Evolutionary conservation across 257 asterid species (phyloP).

Genomic region (Nicotiana benthamiana): DNA sequence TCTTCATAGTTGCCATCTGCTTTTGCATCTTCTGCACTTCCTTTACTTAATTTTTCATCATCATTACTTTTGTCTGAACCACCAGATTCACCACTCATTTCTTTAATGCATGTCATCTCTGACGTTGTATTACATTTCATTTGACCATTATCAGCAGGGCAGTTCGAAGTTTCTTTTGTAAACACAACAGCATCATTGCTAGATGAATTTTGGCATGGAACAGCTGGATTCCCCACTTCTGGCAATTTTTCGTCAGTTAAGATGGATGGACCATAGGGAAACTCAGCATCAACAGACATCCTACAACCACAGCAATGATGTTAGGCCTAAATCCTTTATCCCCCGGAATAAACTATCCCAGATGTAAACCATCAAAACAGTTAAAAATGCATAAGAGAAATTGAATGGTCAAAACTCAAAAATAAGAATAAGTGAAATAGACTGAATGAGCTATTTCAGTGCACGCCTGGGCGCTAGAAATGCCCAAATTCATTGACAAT

Average conservation of each 20-base stretch:
- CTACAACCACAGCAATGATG: constrained; percentile 6
- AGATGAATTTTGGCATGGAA: background rate
- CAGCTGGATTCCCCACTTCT: background rate
- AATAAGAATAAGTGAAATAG: background rate
- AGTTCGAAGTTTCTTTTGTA: background rate
- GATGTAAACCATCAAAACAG: background rate
- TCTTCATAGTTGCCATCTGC: background rate
- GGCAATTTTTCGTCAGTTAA: background rate
- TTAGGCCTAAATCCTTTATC: background rate
- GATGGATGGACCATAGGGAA: background rate
- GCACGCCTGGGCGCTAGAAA: background rate
- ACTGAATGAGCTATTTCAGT: background rate
- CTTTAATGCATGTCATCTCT: background rate
- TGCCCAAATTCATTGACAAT: background rate
- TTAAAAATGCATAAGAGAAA: background rate
- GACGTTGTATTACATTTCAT: background rate
- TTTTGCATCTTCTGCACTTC: background rate
- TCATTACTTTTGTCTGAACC: background rate
- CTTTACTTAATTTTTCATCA: background rate
- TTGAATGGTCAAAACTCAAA: background rate
- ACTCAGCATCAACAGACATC: constrained; percentile 8
- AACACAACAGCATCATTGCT: background rate
- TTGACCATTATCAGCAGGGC: background rate
- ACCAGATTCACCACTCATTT: background rate
- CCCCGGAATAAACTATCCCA: background rate